These are phyloP conservation scores for Salix udensis DNA, from an alignment of 345 rosid species.

Conservation along the genomic window DNA sequence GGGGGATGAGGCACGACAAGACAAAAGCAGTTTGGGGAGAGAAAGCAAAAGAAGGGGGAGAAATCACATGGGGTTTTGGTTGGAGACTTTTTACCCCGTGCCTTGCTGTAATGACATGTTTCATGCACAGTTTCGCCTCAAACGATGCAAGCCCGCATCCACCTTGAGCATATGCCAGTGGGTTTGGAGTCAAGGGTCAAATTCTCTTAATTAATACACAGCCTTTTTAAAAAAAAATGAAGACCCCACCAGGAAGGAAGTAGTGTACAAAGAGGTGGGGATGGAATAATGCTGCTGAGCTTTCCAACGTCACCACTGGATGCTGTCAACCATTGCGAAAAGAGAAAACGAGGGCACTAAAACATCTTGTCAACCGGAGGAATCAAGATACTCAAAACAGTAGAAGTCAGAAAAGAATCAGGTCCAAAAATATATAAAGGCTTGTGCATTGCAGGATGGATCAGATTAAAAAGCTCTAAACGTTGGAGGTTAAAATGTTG, in stretches of 20 bases:
- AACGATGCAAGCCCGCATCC: constrained; percentile 21
- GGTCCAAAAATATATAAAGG: not conserved
- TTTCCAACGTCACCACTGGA: constrained; percentile 17
- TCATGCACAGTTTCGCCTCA: constrained; percentile 21
- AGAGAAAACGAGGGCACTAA: not conserved
- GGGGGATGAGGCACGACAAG: not conserved
- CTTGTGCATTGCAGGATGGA: not conserved
- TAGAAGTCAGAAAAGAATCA: not conserved
- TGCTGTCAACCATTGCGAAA: constrained; percentile 21
- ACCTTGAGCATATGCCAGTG: not conserved
- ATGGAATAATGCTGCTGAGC: not conserved
- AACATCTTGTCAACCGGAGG: not conserved
- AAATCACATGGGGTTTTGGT: constrained; percentile 19
- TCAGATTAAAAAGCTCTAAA: not conserved
- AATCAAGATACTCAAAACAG: not conserved
- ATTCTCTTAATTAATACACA: not conserved
- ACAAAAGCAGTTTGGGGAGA: not conserved
- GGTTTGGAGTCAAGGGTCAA: constrained; percentile 10
- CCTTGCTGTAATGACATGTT: constrained; percentile 26
- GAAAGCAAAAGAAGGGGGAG: not conserved
- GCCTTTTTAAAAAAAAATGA: not conserved
- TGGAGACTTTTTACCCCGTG: constrained; percentile 22
- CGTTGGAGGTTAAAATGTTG: not conserved
- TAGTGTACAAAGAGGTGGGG: not conserved
- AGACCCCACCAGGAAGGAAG: constrained; percentile 9